These are phyloP conservation scores for Claviceps lovelessii DNA, from an alignment of 2,329 filamentous ascomycete genomes.

Conservation along the genomic window DNA sequence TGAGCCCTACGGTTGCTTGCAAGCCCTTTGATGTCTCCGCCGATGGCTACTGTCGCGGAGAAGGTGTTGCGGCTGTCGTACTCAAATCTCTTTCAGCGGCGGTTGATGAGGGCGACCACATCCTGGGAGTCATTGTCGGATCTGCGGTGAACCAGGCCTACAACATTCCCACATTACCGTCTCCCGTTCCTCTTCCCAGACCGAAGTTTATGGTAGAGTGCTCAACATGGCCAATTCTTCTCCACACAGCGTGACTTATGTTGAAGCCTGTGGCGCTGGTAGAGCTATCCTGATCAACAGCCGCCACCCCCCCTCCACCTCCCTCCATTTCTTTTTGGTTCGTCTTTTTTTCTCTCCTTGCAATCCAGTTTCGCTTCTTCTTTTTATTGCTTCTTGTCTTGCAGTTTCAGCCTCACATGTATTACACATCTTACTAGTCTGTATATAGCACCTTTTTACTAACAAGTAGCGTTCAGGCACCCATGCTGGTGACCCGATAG, in stretches of 20 bases:
- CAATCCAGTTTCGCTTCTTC: background rate
- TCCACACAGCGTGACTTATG: background rate
- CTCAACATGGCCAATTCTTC: background rate
- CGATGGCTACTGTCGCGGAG: slow-evolving; percentile 71
- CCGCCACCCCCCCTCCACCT: too few relatives aligned
- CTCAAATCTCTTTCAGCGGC: slow-evolving; percentile 69
- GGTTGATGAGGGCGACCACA: slow-evolving; percentile 59
- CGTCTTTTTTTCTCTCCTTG: background rate
- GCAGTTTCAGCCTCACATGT: too few relatives aligned
- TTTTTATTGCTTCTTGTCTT: background rate
- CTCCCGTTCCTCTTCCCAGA: slow-evolving; percentile 62
- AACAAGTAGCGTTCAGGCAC: slow-evolving; percentile 34
- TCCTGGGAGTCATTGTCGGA: slow-evolving; percentile 58
- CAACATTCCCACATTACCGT: slow-evolving; percentile 71
- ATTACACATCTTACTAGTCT: too few relatives aligned
- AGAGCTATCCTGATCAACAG: background rate
- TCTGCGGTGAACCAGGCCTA: slow-evolving; percentile 70
- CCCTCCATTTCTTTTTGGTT: too few relatives aligned
- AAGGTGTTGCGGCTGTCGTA: slow-evolving; percentile 59
- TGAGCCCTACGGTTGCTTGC: slow-evolving; percentile 23
- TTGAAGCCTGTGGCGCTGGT: slow-evolving; percentile 75
- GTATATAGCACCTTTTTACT: too few relatives aligned
- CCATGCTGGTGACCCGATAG: slow-evolving; percentile 66
- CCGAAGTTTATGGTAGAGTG: slow-evolving; percentile 36
- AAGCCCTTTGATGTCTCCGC: slow-evolving; percentile 25